These are phyloP conservation scores for Phyllosticta paracitricarpa DNA, from an alignment of 2,329 filamentous ascomycete species.

Conservation along the genomic window DNA sequence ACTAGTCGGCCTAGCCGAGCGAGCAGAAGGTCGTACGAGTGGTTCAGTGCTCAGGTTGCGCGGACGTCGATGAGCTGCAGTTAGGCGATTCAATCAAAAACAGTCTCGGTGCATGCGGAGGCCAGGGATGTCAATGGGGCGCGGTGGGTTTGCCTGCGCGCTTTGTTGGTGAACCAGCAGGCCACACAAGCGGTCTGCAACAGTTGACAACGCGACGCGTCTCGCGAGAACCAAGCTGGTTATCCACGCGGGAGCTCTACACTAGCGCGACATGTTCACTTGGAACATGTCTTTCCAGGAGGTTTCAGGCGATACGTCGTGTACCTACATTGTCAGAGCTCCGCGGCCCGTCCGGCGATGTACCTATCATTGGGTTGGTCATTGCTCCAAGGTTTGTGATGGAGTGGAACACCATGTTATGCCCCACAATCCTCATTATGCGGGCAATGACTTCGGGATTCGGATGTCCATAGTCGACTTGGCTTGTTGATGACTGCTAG, in stretches of 20 bases:
- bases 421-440: neutral
- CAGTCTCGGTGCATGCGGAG: neutral
- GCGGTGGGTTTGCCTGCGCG: neutral
- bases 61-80: neutral
- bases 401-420: neutral
- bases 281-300: neutral
- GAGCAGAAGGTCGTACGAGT: neutral
- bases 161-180: neutral
- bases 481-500: neutral
- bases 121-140: neutral
- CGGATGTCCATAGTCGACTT: neutral
- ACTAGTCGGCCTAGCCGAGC: neutral
- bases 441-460: neutral
- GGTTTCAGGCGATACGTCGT: neutral
- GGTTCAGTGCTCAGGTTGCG: neutral
- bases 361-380: neutral
- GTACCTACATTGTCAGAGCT: neutral
- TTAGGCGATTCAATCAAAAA: neutral
- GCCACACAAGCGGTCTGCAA: neutral
- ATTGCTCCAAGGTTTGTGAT: neutral
- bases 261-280: neutral
- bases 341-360: neutral
- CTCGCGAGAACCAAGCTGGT: neutral
- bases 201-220: neutral
- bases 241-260: neutral